Evolutionary conservation across 257 asterid species (phyloP).

Genomic region (Echites panduratus): DNA sequence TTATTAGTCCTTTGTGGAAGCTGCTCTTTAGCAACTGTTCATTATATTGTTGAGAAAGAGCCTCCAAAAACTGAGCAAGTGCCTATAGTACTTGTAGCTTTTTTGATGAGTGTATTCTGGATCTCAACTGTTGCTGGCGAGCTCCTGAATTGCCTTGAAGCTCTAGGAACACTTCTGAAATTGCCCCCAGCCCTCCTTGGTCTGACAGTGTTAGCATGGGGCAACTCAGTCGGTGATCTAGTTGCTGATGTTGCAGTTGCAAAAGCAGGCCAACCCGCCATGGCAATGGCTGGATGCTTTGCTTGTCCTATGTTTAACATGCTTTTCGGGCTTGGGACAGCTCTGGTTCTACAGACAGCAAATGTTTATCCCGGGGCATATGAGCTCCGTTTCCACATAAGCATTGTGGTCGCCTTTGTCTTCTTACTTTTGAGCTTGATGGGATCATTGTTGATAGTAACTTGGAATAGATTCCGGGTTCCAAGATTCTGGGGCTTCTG

Average conservation of each 20-base stretch:
- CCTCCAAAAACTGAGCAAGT: conserved; percentile 77
- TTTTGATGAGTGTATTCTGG: conserved; percentile 96
- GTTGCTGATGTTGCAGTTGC: conserved; percentile 97
- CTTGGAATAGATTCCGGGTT: conserved; percentile 84
- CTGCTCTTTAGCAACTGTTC: conserved; percentile 63
- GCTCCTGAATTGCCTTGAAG: conserved; percentile 83
- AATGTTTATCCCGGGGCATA: conserved; percentile 71
- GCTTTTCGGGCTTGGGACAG: conserved; percentile 94
- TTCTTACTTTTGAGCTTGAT: conserved; percentile 88
- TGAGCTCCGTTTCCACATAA: conserved; percentile 72
- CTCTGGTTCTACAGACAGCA: conserved; percentile 71
- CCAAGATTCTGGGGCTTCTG: conserved; percentile 98
- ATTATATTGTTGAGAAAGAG: conserved; percentile 59
- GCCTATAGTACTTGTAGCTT: conserved; percentile 48
- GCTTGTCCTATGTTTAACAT: conserved; percentile 98
- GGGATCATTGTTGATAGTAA: conserved; percentile 89
- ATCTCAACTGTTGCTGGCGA: conserved; percentile 88
- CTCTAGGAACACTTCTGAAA: conserved; percentile 58
- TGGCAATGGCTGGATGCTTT: conserved; percentile 99
- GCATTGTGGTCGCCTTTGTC: conserved; percentile 82
- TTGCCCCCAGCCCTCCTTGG: conserved; percentile 82
- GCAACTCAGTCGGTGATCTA: conserved; percentile 89
- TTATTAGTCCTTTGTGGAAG: conserved; percentile 53
- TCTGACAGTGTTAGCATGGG: conserved; percentile 94
- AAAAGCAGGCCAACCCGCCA: conserved; percentile 94